Base-by-base conservation (phyloP, 2,329 filamentous ascomycete genomes). In the Fusarium beomiforme region DNA sequence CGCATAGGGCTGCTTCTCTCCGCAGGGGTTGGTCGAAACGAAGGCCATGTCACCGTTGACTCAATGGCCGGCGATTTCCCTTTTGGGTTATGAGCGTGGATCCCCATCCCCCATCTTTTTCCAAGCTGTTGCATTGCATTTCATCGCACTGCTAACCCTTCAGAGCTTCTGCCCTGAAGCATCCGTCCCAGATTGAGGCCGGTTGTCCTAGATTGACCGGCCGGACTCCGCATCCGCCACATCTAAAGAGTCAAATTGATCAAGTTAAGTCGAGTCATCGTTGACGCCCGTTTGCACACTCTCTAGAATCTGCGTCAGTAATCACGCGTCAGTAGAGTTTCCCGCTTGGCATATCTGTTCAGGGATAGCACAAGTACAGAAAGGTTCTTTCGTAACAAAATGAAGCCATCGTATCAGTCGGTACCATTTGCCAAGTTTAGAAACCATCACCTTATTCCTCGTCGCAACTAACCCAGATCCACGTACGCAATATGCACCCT, bases 1-100 rank as follows among this genome's bases (percentile, higher is more conserved):
- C 75, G 74, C 60, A 58, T 77, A 77, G 75, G 75, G 75, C 75
- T 77, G 75, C 60, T 75, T 64, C 51, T 65, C 46, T 58, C 59
- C 50, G 53, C 64, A 70, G 66, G 71, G 71, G 67, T 54, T 67
- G 58, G 60, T 37, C 39, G 57, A 67, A 64, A 61, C 56, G 43
- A 54, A 69, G 59, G 46, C 60, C 56, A 67, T 71, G 66, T 64
- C 67, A 61, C 71, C 64, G 59, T 76, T 76, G 75, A 76, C 67
- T 76, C 75, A 74, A 74, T 62, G 34, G 47, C 39, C 72, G 72
- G 72, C 70, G 67, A 72, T 72, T 75, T 74, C 72, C 70, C 47
- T 17, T 75, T 65, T 60, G 26, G 68, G 64, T 21, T 26, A 13
- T 51, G 36, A 64, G 36, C 37, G 58, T 64, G 58, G 61, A 59